A percentile compares a stretch with the other conserved stretches of the same genome.
Evolutionary conservation across 768 basidiomycete genomes (phyloP).

Genomic region (Pleurotus citrinopileatus): DNA sequence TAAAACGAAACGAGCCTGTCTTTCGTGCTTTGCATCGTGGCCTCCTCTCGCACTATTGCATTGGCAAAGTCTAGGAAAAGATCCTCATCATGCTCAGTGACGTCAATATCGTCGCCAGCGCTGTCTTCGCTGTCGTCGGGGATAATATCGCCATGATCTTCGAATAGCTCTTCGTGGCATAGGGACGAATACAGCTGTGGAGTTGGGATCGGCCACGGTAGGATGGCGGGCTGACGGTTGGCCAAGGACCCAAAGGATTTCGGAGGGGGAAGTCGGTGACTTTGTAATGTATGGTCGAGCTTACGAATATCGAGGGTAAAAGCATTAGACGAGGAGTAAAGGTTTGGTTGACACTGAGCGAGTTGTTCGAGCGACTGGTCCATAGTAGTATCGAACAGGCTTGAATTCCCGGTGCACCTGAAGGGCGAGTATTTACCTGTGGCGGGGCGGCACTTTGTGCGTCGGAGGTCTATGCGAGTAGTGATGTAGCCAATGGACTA

Average conservation of each 20-base stretch:
- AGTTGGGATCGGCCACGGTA: too few species aligned
- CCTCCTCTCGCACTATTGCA: slow-evolving; percentile 14
- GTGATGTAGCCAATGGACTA: not conserved
- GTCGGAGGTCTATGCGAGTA: slow-evolving; percentile 41
- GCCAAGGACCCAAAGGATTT: too few species aligned
- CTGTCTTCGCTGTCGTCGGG: too few species aligned
- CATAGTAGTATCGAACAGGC: slow-evolving; percentile 25
- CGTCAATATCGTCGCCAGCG: too few species aligned
- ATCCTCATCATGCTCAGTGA: too few species aligned
- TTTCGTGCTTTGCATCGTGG: slow-evolving; percentile 8
- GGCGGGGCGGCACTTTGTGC: slow-evolving; percentile 37
- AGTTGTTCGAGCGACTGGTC: slow-evolving; percentile 29
- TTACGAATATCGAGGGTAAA: slow-evolving; percentile 29
- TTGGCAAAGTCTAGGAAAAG: slow-evolving; percentile 3
- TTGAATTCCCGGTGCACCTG: not conserved
- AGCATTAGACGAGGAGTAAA: slow-evolving; percentile 32
- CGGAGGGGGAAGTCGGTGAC: not conserved
- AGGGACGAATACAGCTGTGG: too few species aligned
- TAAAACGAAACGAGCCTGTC: slow-evolving; percentile 14
- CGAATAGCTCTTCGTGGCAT: too few species aligned
- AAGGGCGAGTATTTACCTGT: not conserved
- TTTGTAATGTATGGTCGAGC: slow-evolving; percentile 12
- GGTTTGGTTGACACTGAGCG: slow-evolving; percentile 13
- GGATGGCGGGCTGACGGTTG: too few species aligned
- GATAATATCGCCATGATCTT: too few species aligned